A percentile compares a stretch with the other conserved stretches of the same genome.
These are phyloP conservation scores for Silene coronaria DNA, from an alignment of 179 eudicot genomes.

Conservation along the genomic window DNA sequence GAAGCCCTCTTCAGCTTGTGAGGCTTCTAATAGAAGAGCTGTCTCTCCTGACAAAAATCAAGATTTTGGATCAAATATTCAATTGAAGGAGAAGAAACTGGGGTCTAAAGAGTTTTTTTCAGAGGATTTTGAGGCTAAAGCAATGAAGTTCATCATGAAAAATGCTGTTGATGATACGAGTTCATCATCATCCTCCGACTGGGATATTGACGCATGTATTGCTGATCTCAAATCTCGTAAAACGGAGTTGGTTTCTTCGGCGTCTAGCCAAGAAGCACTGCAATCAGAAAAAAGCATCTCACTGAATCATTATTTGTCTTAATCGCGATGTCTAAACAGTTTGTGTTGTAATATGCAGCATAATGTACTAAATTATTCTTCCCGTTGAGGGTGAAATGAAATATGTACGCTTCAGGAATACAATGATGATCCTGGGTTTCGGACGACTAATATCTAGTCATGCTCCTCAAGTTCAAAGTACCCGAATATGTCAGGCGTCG, in stretches of 20 bases:
- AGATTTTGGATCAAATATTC: neutral
- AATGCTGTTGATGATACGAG: conserved; percentile 12
- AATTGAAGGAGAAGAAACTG: neutral
- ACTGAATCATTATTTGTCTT: neutral
- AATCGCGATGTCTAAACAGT: too few species aligned
- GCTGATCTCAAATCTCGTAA: conserved; percentile 15
- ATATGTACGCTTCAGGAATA: too few species aligned
- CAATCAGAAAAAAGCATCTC: neutral
- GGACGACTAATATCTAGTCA: too few species aligned
- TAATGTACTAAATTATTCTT: too few species aligned
- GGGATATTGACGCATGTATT: conserved; percentile 27
- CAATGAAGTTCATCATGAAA: conserved; percentile 10
- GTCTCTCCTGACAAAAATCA: neutral
- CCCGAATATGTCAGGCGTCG: too few species aligned
- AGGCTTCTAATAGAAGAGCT: conserved; percentile 4
- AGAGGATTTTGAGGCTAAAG: conserved; percentile 17
- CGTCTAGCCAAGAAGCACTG: neutral
- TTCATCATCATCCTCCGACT: conserved; percentile 26
- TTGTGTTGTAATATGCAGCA: too few species aligned
- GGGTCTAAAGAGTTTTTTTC: conserved; percentile 3
- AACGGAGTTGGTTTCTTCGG: conserved; percentile 3
- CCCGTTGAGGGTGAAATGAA: too few species aligned
- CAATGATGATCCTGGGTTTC: too few species aligned
- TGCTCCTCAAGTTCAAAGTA: too few species aligned
- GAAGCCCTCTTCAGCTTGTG: conserved; percentile 1